These are phyloP conservation scores for Neofusicoccum cordaticola DNA, from an alignment of 2,329 filamentous ascomycete genomes.

Conservation along the genomic window DNA sequence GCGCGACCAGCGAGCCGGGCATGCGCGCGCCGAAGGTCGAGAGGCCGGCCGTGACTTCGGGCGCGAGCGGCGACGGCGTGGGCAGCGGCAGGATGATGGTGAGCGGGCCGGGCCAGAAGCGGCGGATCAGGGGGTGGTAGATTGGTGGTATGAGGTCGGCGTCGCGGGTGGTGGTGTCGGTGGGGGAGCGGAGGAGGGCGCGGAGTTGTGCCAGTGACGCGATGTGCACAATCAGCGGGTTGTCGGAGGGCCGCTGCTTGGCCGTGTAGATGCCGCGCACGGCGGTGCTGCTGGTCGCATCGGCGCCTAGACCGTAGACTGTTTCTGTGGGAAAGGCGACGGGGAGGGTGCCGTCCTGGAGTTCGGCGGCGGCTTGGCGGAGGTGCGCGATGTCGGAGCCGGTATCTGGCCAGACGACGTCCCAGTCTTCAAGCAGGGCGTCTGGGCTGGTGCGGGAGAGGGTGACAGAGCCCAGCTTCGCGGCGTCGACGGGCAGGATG, in stretches of 20 bases:
- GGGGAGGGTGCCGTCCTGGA: slow-evolving; percentile 66
- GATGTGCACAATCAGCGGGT: slow-evolving; percentile 91
- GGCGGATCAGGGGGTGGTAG: slow-evolving; percentile 73
- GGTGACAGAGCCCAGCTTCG: slow-evolving; percentile 37
- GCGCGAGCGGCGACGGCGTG: slow-evolving; percentile 66
- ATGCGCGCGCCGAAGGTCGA: slow-evolving; percentile 86
- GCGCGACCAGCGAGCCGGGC: slow-evolving; percentile 79
- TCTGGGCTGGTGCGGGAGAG: slow-evolving; percentile 20
- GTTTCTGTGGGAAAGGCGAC: slow-evolving; percentile 98
- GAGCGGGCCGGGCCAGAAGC: slow-evolving; percentile 92
- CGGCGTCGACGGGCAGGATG: slow-evolving; percentile 41
- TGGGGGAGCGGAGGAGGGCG: slow-evolving; percentile 48
- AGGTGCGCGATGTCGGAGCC: slow-evolving; percentile 54
- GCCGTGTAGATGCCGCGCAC: slow-evolving; percentile 90
- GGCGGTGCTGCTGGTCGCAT: slow-evolving; percentile 79
- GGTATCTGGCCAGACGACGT: slow-evolving; percentile 28
- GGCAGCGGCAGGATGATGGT: slow-evolving; percentile 86
- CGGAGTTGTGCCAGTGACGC: slow-evolving; percentile 76
- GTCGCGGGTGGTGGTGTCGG: slow-evolving; percentile 19
- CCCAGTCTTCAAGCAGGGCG: slow-evolving; percentile 33
- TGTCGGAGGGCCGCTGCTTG: slow-evolving; percentile 88
- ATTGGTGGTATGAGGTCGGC: slow-evolving; percentile 63
- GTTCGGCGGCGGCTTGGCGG: slow-evolving; percentile 61
- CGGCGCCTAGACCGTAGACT: slow-evolving; percentile 94
- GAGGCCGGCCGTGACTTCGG: slow-evolving; percentile 88